Evolutionary conservation across 768 basidiomycete species (phyloP).

Genomic region (Suillus paluster): DNA sequence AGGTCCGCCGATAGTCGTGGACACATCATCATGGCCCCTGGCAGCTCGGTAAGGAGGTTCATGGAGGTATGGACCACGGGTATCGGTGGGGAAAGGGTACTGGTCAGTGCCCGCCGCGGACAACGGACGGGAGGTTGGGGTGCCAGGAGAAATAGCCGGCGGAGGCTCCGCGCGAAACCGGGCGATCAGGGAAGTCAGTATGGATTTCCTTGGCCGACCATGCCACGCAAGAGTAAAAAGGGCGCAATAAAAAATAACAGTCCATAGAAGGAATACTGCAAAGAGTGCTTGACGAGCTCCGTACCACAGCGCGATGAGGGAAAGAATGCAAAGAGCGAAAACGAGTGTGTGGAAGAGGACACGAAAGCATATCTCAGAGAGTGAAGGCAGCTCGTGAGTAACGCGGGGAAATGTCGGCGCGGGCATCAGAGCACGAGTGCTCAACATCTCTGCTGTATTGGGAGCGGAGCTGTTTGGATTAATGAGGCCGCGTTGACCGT

Average conservation of each 20-base stretch:
- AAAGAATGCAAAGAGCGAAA: conserved; percentile 59
- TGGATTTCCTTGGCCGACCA: conserved; percentile 59
- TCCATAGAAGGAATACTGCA: conserved; percentile 68
- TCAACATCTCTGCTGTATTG: conserved; percentile 54
- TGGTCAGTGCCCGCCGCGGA: conserved; percentile 45
- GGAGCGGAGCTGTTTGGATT: conserved; percentile 48
- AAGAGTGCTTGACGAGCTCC: conserved; percentile 60
- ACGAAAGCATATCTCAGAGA: conserved; percentile 47
- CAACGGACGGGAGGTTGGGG: conserved; percentile 44
- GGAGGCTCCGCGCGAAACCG: conserved; percentile 45
- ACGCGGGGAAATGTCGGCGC: conserved; percentile 26
- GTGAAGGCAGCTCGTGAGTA: conserved; percentile 38
- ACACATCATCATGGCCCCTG: conserved; percentile 45
- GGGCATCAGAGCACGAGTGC: conserved; percentile 44
- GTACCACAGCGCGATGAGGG: conserved; percentile 62
- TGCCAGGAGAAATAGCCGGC: conserved; percentile 37
- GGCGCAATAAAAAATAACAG: conserved; percentile 56
- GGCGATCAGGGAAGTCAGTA: conserved; percentile 53
- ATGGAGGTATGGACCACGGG: conserved; percentile 66
- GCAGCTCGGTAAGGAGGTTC: conserved; percentile 63
- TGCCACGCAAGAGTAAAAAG: conserved; percentile 61
- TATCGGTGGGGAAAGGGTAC: conserved; percentile 49
- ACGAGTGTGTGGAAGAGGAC: conserved; percentile 60
- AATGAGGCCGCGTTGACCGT: conserved; percentile 50
- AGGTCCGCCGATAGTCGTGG: conserved; percentile 44